These are phyloP conservation scores for Dalbergia oliveri DNA, from an alignment of 306 rosid species.

Conservation along the genomic window DNA sequence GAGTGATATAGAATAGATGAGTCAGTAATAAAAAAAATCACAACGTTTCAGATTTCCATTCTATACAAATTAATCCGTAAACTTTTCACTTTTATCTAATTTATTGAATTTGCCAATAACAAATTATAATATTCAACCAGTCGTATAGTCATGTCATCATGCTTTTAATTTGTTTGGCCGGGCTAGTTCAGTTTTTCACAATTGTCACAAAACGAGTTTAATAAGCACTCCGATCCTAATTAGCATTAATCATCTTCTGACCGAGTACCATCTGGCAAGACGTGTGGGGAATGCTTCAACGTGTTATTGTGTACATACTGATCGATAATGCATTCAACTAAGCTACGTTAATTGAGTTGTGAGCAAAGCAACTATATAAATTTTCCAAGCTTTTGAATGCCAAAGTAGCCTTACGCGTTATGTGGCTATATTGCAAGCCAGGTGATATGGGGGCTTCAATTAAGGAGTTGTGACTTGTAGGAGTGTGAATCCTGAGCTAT, in stretches of 20 bases:
- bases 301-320: slow-evolving; percentile 19
- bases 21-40: background rate
- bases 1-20: too few species aligned
- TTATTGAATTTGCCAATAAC: background rate
- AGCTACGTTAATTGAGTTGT: slow-evolving; percentile 45
- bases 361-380: slow-evolving; percentile 32
- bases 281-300: slow-evolving; percentile 59
- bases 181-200: too few species aligned
- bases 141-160: background rate
- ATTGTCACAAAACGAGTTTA: background rate
- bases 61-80: background rate
- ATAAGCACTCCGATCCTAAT: background rate
- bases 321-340: slow-evolving; percentile 41
- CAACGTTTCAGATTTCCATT: background rate
- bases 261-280: slow-evolving; percentile 35
- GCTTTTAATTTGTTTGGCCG: too few species aligned
- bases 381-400: slow-evolving; percentile 22
- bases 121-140: background rate
- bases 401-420: slow-evolving; percentile 45
- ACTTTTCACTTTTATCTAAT: background rate
- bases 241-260: slow-evolving; percentile 22
- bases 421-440: slow-evolving; percentile 42
- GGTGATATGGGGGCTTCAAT: slow-evolving; percentile 10
- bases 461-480: slow-evolving; percentile 46
- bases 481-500: slow-evolving; percentile 41